Evolutionary conservation across 305 asterid genomes (phyloP).

Genomic region (Ilex paraguariensis): DNA sequence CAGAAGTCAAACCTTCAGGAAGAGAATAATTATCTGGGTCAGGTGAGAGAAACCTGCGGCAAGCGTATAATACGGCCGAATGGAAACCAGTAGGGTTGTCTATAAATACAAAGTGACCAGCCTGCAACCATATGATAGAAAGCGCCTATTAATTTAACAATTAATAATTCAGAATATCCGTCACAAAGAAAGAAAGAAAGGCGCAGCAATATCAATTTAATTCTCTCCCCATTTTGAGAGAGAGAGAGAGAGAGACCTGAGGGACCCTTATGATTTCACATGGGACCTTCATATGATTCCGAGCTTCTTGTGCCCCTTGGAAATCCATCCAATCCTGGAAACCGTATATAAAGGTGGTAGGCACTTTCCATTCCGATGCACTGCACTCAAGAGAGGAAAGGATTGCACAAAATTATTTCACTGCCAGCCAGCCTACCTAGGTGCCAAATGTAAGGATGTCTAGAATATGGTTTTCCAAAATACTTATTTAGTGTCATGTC

Average conservation of each 20-base stretch:
- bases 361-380: conserved; percentile 77
- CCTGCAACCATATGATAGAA: conserved; percentile 35
- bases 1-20: conserved; percentile 49
- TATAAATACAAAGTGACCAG: conserved; percentile 71
- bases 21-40: conserved; percentile 27
- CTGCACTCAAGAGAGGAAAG: conserved; percentile 26
- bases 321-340: conserved; percentile 72
- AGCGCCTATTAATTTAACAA: conserved; percentile 1
- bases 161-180: too few species aligned
- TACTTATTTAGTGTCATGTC: too few species aligned
- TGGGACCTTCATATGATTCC: conserved; percentile 63
- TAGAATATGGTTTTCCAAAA: too few species aligned
- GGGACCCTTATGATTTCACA: conserved; percentile 80
- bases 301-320: conserved; percentile 69
- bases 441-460: too few species aligned
- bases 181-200: background rate
- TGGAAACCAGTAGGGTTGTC: conserved; percentile 64
- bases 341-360: conserved; percentile 73
- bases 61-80: conserved; percentile 58
- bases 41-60: conserved; percentile 47
- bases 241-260: conserved; percentile 34
- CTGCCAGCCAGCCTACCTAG: too few species aligned
- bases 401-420: background rate
- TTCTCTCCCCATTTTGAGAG: background rate
- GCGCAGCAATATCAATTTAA: too few species aligned